A percentile compares a stretch with the other conserved stretches of the same genome.
These are phyloP conservation scores for Iris pallida DNA, from an alignment of 116 monocot genomes.

Conservation along the genomic window DNA sequence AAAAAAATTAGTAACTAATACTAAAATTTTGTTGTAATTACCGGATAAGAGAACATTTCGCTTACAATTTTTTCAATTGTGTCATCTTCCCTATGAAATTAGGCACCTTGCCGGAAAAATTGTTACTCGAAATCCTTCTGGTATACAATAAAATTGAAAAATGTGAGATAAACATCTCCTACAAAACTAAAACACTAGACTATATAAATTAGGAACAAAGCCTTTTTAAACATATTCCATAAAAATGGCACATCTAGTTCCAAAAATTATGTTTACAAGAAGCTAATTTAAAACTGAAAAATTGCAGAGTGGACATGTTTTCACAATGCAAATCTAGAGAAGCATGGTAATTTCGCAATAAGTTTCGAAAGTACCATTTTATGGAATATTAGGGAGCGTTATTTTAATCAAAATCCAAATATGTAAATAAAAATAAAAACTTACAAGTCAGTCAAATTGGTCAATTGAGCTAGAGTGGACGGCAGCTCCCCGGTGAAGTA, in stretches of 20 bases:
- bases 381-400: no score
- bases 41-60: neutral
- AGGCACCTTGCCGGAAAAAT: conserved; percentile 61
- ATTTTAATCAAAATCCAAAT: neutral
- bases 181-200: no score
- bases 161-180: no score
- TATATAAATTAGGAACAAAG: no score
- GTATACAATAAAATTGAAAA: neutral
- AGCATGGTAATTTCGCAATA: neutral
- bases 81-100: conserved; percentile 40
- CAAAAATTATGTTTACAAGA: neutral
- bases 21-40: neutral
- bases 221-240: no score
- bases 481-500: conserved; percentile 61
- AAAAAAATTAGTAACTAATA: neutral
- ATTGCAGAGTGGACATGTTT: no score
- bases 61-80: conserved; percentile 60
- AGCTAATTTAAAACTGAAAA: no score
- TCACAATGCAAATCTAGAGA: neutral
- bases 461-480: conserved; percentile 31
- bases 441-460: conserved; percentile 69
- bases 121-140: conserved; percentile 68
- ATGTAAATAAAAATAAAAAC: conserved; percentile 11
- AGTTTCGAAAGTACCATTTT: neutral
- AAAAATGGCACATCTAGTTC: neutral